Percentiles rank a stretch among this genome's conserved stretches.
Evolutionary conservation across 78 protist species (phyloP).

Genomic region (Pelomyxa schiedti): DNA sequence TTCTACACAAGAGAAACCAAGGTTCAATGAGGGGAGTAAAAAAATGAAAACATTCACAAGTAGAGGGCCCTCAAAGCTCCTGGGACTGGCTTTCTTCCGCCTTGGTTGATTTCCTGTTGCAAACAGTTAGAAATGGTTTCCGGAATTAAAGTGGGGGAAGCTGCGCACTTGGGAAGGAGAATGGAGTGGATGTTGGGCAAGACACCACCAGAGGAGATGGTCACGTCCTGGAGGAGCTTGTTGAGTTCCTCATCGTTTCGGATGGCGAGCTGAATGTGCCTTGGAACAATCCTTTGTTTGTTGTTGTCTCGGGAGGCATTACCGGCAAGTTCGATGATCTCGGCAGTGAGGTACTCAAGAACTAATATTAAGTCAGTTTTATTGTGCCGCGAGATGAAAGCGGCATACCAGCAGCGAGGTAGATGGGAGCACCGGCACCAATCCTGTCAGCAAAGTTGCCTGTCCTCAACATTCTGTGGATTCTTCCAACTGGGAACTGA

Average conservation of each 20-base stretch:
- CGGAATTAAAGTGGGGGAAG: too few relatives aligned
- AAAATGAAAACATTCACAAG: not conserved
- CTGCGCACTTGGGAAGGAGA: slow-evolving; percentile 59
- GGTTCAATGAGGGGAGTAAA: not conserved
- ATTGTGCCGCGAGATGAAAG: too few relatives aligned
- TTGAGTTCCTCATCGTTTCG: slow-evolving; percentile 94
- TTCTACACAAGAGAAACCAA: not conserved
- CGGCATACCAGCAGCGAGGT: slow-evolving; percentile 95
- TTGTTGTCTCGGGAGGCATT: slow-evolving; percentile 85
- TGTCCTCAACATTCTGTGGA: slow-evolving; percentile 62
- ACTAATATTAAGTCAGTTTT: too few relatives aligned
- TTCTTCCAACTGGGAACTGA: slow-evolving; percentile 83
- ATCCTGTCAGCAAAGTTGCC: slow-evolving; percentile 74
- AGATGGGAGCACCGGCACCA: slow-evolving; percentile 88
- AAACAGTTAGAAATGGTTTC: too few relatives aligned
- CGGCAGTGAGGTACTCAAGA: slow-evolving; percentile 91
- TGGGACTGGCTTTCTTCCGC: not conserved
- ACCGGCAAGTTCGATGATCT: slow-evolving; percentile 91
- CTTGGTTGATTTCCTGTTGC: too few relatives aligned
- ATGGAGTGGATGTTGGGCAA: slow-evolving; percentile 80
- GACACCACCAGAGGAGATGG: slow-evolving; percentile 94
- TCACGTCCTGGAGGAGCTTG: slow-evolving; percentile 72
- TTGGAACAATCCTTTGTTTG: slow-evolving; percentile 85
- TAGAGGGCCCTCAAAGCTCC: slow-evolving; percentile 2
- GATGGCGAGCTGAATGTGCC: slow-evolving; percentile 90